Conservation (phyloP, 1,139 yeast species). For the Pichia sp. region DNA sequence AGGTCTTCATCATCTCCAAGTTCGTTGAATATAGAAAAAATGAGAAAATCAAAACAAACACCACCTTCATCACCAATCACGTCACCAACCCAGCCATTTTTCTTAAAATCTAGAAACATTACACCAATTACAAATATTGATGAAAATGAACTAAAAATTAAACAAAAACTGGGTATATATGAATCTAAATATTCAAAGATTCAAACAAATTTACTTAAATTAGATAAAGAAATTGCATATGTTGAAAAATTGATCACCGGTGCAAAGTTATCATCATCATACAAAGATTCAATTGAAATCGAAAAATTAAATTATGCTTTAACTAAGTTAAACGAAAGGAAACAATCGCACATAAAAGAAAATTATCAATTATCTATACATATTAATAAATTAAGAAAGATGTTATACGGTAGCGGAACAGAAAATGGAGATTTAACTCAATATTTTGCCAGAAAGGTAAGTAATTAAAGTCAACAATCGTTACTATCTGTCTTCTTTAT, state of each 20-base stretch:
- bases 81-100: no score
- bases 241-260: constrained; percentile 20
- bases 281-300: constrained; percentile 14
- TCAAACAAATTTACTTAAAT: constrained; percentile 22
- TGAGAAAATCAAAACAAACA: neutral
- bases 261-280: no score
- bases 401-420: constrained; percentile 22
- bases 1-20: neutral
- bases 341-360: constrained; percentile 24
- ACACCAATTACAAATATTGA: constrained; percentile 21
- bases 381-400: constrained; percentile 24
- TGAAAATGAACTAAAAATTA: constrained; percentile 6
- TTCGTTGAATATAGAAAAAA: neutral
- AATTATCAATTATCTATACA: constrained; percentile 27
- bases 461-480: no score
- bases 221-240: constrained; percentile 28
- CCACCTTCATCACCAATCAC: no score
- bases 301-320: constrained; percentile 26
- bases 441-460: constrained; percentile 20
- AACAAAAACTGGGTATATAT: constrained; percentile 18
- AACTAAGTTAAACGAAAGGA: constrained; percentile 24
- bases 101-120: constrained; percentile 11
- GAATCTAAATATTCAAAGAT: constrained; percentile 17
- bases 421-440: constrained; percentile 28
- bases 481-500: no score